phyloP scores from a whole-genome alignment of 2,329 filamentous ascomycete species.

The Aspergillus novoparasiticus region DNA sequence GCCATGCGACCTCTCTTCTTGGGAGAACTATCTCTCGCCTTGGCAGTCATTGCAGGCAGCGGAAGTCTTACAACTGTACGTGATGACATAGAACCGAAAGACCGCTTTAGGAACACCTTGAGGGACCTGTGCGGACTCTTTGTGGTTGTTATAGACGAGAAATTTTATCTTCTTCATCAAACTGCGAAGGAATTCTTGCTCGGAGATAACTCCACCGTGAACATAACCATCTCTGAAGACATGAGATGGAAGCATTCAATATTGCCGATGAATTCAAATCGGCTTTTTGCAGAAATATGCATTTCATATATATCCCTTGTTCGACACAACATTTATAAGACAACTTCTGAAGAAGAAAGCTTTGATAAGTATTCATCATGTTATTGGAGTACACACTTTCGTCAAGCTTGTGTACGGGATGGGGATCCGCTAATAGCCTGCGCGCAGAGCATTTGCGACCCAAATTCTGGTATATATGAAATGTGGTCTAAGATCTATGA shows the following conservation, averaged over 20 bases:
- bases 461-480: too few species aligned
- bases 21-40: constrained; percentile 10
- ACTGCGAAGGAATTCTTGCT: constrained; percentile 28
- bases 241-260: constrained; percentile 13
- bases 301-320: neutral
- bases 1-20: constrained; percentile 12
- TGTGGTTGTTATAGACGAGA: constrained; percentile 15
- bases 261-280: constrained; percentile 3
- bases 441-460: too few species aligned
- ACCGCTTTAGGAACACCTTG: constrained; percentile 11
- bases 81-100: constrained; percentile 4
- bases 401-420: neutral
- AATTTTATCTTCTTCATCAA: constrained; percentile 27
- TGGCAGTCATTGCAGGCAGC: neutral
- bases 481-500: too few species aligned
- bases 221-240: neutral
- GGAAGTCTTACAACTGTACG: neutral
- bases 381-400: neutral
- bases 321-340: too few species aligned
- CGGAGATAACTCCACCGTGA: neutral
- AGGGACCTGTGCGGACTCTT: constrained; percentile 22
- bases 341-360: too few species aligned
- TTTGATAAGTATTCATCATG: neutral
- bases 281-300: constrained; percentile 9
- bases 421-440: too few species aligned